Conservation (phyloP, 805 yeast genomes). For the Candida parachauliodes region DNA sequence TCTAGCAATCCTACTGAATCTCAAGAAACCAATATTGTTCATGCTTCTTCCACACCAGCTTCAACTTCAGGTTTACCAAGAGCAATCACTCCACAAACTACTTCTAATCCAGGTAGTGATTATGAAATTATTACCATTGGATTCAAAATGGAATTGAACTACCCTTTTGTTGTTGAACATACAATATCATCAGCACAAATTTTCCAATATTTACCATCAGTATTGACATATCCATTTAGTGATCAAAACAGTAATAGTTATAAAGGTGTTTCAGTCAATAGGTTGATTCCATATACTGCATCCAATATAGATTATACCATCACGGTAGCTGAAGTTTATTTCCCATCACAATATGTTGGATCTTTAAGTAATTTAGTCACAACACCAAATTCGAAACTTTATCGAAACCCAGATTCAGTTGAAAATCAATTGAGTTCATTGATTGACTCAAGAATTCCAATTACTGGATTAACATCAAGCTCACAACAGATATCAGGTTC, state of each 20-base stretch:
- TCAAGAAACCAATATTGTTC: constrained; percentile 36
- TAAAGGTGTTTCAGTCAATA: constrained; percentile 53
- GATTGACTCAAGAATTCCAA: constrained; percentile 69
- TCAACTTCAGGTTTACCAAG: constrained; percentile 58
- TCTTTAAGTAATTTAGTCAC: constrained; percentile 49
- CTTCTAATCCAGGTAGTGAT: constrained; percentile 42
- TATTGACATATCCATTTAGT: constrained; percentile 60
- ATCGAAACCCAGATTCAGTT: constrained; percentile 54
- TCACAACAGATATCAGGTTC: constrained; percentile 5
- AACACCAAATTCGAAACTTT: constrained; percentile 54
- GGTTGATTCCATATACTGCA: constrained; percentile 73
- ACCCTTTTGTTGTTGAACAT: constrained; percentile 74
- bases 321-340: constrained; percentile 84
- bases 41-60: constrained; percentile 27
- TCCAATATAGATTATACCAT: constrained; percentile 55
- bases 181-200: constrained; percentile 80
- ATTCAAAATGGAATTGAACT: constrained; percentile 74
- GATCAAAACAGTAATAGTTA: constrained; percentile 12
- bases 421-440: constrained; percentile 56
- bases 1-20: constrained; percentile 14
- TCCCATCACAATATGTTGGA: constrained; percentile 54
- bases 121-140: constrained; percentile 68
- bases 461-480: constrained; percentile 37
- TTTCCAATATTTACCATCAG: constrained; percentile 77
- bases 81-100: constrained; percentile 68